phyloP scores from a whole-genome alignment of 768 basidiomycete species.

The Melanogaster broomeanus region DNA sequence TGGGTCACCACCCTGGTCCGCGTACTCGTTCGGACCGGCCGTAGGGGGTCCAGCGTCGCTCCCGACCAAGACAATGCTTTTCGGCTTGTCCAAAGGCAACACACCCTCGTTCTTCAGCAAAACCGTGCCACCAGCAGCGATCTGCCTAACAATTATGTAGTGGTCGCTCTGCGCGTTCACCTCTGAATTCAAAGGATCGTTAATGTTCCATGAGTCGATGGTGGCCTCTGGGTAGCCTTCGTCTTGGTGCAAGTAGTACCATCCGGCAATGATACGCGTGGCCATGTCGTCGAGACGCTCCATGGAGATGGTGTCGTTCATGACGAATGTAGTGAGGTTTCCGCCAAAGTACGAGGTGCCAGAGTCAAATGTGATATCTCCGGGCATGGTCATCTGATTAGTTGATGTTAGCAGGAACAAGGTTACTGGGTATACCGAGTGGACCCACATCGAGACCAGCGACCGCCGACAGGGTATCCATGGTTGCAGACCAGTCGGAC shows the following conservation, averaged over 20 bases:
- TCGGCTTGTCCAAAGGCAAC: constrained; percentile 60
- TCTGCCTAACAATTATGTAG: constrained; percentile 50
- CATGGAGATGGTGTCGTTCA: constrained; percentile 58
- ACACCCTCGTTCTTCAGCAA: constrained; percentile 65
- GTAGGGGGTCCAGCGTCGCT: constrained; percentile 63
- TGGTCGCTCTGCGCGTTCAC: constrained; percentile 64
- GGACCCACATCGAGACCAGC: constrained; percentile 59
- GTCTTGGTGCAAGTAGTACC: constrained; percentile 45
- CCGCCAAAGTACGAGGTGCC: constrained; percentile 56
- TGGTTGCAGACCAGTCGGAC: constrained; percentile 70
- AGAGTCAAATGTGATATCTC: constrained; percentile 48
- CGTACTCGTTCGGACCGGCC: constrained; percentile 70
- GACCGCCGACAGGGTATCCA: constrained; percentile 48
- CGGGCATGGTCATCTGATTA: constrained; percentile 71
- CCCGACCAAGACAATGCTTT: constrained; percentile 62
- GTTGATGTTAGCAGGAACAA: background rate
- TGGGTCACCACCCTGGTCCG: constrained; percentile 56
- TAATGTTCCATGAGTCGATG: constrained; percentile 26
- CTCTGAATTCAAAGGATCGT: constrained; percentile 38
- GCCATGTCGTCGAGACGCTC: constrained; percentile 72
- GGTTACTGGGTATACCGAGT: background rate
- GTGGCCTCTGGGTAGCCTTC: constrained; percentile 26
- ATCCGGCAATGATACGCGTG: constrained; percentile 67
- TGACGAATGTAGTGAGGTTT: constrained; percentile 57
- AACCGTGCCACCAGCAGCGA: constrained; percentile 67